Evolutionary conservation across 1,284 basidiomycete genomes (phyloP), one percentile per base, ranked within the genome.

Genomic region (Abortiporus biennis): DNA sequence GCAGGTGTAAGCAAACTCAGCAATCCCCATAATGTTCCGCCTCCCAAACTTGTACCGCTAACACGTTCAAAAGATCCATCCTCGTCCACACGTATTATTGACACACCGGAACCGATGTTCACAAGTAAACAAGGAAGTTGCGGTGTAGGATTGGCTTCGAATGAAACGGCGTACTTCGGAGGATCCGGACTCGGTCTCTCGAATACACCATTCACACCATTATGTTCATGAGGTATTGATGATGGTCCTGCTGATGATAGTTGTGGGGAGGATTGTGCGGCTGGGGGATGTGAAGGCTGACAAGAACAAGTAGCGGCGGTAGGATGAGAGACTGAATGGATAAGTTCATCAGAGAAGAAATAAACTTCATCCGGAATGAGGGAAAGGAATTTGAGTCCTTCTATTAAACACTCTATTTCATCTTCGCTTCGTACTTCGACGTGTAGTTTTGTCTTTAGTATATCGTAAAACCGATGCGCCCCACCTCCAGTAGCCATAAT

Each of bases 1-100:
- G 96, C 96, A 36, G 92, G 91, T 16, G 96, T 99, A 50, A 99
- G 69, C 46, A 99, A 65, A 57, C 91, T 95, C 43, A 99, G 68
- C 52, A 99, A 64, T 16, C 96, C 96, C 96, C 96, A 99, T 15
- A 99, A 69, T n/a, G 96, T 99, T 27, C 95, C 96, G n/a, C 96
- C 96, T 34, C 96, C 96, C 36, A 99, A 67, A 66, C 91, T 94
- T 33, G 96, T 99, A 20, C 96, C 96, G 51, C 90, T 94, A 35
- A 99, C 90, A 56, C 96, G 87, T 70, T 99, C 96, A 59, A 89
- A 99, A 48, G 76, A 82, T 19, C 96, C 96, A 61, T 93, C 89
- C 54, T 91, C 92, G 58, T 98, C 92, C 3, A 99, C 90, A 65
- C 91, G 93, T 71, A 99, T 93, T 55, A 99, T 91, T 27, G 92